These are phyloP conservation scores for Pseudomonodictys pantanalensis DNA, from an alignment of 495 filamentous ascomycete species.

Conservation along the genomic window DNA sequence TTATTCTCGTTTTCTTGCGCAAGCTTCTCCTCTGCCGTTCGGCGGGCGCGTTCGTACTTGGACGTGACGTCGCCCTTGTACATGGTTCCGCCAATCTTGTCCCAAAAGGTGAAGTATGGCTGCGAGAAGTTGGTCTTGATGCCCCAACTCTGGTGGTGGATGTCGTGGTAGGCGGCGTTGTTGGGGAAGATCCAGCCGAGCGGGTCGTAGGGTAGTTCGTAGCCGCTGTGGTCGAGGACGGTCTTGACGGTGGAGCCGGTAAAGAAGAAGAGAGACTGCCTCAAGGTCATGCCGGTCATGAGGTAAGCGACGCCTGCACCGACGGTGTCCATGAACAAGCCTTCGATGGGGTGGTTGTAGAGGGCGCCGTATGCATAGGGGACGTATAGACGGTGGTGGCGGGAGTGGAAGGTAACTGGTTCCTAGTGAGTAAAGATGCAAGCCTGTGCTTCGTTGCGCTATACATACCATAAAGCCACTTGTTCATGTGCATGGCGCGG, in stretches of 20 bases:
- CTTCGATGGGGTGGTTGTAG: slow-evolving; percentile 93
- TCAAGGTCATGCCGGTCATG: slow-evolving; percentile 67
- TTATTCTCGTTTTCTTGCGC: slow-evolving; percentile 20
- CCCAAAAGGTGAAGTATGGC: slow-evolving; percentile 87
- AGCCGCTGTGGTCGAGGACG: slow-evolving; percentile 96
- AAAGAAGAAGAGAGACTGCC: slow-evolving; percentile 84
- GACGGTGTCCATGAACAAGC: slow-evolving; percentile 85
- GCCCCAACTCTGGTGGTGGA: slow-evolving; percentile 98
- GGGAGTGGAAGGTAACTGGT: slow-evolving; percentile 80
- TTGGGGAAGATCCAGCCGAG: slow-evolving; percentile 87
- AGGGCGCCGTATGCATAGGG: slow-evolving; percentile 96
- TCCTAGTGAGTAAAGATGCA: slow-evolving; percentile 28
- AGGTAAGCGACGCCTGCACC: slow-evolving; percentile 82
- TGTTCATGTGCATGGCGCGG: slow-evolving; percentile 89
- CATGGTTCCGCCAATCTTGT: slow-evolving; percentile 65
- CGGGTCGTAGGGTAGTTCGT: slow-evolving; percentile 91
- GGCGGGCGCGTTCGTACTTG: slow-evolving; percentile 46
- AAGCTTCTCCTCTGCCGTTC: slow-evolving; percentile 38
- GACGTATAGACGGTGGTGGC: slow-evolving; percentile 93
- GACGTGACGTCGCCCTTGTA: slow-evolving; percentile 60
- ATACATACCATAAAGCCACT: slow-evolving; percentile 89
- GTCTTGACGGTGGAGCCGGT: slow-evolving; percentile 85
- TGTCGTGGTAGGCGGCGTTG: slow-evolving; percentile 93
- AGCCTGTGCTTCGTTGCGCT: slow-evolving; percentile 3
- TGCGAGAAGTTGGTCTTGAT: slow-evolving; percentile 81